A percentile compares a stretch with the other conserved stretches of the same genome.
Conservation (phyloP, 139 green algal genomes). For the Auxenochlorella protothecoides region DNA sequence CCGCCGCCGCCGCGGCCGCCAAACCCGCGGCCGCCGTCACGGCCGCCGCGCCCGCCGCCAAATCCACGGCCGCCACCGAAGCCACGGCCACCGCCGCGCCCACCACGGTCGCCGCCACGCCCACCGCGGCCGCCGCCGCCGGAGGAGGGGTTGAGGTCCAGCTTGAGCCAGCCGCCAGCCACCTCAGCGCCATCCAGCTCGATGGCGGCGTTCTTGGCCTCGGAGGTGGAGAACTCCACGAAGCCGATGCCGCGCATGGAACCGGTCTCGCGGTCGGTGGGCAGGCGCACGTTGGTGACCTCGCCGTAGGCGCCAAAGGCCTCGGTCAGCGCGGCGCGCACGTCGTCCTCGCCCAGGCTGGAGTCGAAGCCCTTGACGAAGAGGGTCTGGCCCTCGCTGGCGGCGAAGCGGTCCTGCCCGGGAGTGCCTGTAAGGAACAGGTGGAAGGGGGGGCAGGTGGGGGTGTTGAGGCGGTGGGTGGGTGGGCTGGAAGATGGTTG, state of each 20-base stretch:
- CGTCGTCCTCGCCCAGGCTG: slow-evolving; percentile 52
- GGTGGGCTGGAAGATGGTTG: neutral
- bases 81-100: slow-evolving; percentile 26
- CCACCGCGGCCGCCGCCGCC: slow-evolving; percentile 4
- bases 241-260: slow-evolving; percentile 69
- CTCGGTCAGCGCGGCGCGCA: slow-evolving; percentile 48
- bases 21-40: slow-evolving; percentile 17
- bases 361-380: slow-evolving; percentile 74
- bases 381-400: slow-evolving; percentile 35
- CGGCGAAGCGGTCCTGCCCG: slow-evolving; percentile 9
- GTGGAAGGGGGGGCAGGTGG: neutral
- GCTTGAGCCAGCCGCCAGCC: slow-evolving; percentile 49
- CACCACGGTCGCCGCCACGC: slow-evolving; percentile 25
- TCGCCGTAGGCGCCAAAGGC: slow-evolving; percentile 46
- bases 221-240: slow-evolving; percentile 50
- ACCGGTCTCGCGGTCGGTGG: slow-evolving; percentile 60
- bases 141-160: slow-evolving; percentile 19
- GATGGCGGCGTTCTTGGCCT: slow-evolving; percentile 40
- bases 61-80: neutral
- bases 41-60: slow-evolving; percentile 3
- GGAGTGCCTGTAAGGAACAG: slow-evolving; percentile 19
- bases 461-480: neutral
- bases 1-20: slow-evolving; percentile 33
- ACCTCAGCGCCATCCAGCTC: slow-evolving; percentile 49
- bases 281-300: slow-evolving; percentile 51